Evolutionary conservation across 2,329 filamentous ascomycete species (phyloP), one percentile per base, ranked within the genome.

Genomic region (Aureobasidium sp.): DNA sequence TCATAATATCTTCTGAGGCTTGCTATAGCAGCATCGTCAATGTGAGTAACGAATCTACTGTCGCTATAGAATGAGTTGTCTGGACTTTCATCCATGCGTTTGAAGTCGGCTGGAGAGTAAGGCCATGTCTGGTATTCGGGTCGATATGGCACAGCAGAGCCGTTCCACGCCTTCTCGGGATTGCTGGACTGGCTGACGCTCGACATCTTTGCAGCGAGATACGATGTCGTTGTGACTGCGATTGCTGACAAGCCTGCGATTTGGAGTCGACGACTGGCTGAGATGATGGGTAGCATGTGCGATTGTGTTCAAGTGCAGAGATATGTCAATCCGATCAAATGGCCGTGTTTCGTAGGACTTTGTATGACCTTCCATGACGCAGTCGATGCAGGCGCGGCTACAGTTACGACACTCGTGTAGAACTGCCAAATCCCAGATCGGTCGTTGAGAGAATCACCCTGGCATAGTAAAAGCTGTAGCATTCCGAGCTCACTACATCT

Each of bases 11-110:
- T 63, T 29, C 73, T 70, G 2, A 83, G 67, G 0, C 73, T 69
- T 4, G 68, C 67, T 55, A 82, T 80, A 0, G 79, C 78, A 5
- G 74, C 71, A 45, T 80, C 77, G 65, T 82, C 80, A 65, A 82
- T 82, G 62, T 82, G 81, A 11, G 80, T 80, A 1, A 82, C 79
- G 64, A 81, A 79, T 16, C 79, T 75, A 1, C 80, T 77, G 21
- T 72, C 65, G 34, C 65, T 66, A 67, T 78, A 78, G 67, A 78
- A 79, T 4, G 65, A 54, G 1, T 66, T 36, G 62, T 78, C 76
- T 9, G 67, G 34, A 3, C 67, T 69, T 16, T 73, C 66, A 51
- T 79, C 76, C 49, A 72, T 69, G 27, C 76, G 70, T 5, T 64
- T 67, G 64, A 79, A 78, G 61, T 78, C 77, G 27, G 65, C 67